Evolutionary conservation across 2,329 filamentous ascomycete species (phyloP), one percentile per base, ranked within the genome.

Genomic region (Pochonia chlamydosporia): DNA sequence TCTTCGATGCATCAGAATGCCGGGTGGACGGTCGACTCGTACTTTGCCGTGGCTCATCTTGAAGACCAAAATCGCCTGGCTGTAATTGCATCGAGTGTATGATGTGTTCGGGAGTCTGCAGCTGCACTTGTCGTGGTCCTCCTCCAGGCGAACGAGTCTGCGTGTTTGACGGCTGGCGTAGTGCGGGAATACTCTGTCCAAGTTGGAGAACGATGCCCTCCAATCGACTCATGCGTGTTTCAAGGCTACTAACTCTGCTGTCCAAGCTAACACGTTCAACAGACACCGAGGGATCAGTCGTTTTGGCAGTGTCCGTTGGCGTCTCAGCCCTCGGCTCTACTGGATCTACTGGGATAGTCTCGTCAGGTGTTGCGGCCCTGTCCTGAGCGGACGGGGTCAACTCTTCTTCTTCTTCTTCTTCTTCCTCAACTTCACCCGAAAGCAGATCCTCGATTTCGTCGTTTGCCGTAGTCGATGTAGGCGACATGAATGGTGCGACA

Each of bases 201-300:
- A 79, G 64, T 57, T 75, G 70, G 46, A 69, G 66, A 4, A 81
- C 70, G 4, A 77, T 66, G 21, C 68, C 70, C 60, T 83, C 79
- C 51, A 83, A 63, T 36, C 71, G 74, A 18, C 70, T 63, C 56
- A 81, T 71, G 5, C 72, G 71, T 5, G 65, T 62, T 55, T 84
- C 81, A 9, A 84, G 63, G 13, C 62, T 62, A 8, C 65, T 65
- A 16, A 84, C 68, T 11, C 79, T 71, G 9, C 71, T 71, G 54
- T 82, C 78, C 9, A 82, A 57, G 53, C 68, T 75, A 10, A 71
- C 72, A 14, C 73, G 74, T 52, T 79, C 70, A 20, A 25, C n/a
- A n/a, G 37, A 21, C 31, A 30, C 43, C 9, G 31, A 11, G 20
- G 31, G 16, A 4, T 42, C 31, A 3, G 18, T 21, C 25, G 24